These are phyloP conservation scores for Epichloe elymi DNA, from an alignment of 2,329 filamentous ascomycete genomes.

Conservation along the genomic window DNA sequence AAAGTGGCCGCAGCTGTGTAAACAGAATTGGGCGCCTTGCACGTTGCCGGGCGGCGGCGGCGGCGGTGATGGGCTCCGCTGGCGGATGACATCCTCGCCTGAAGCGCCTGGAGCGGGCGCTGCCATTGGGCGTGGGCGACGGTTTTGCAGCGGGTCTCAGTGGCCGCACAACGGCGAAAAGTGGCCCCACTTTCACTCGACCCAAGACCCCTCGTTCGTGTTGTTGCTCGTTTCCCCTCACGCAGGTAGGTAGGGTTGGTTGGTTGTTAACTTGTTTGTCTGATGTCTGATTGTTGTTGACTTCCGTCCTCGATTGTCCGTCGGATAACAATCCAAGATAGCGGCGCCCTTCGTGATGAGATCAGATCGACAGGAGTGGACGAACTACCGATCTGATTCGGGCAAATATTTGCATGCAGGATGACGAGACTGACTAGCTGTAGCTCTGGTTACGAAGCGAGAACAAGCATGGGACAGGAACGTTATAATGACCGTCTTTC, in stretches of 20 bases:
- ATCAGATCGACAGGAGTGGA: background rate
- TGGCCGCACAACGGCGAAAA: background rate
- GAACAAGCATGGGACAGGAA: background rate
- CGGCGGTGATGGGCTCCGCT: conserved; percentile 15
- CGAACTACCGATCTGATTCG: background rate
- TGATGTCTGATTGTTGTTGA: background rate
- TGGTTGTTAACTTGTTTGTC: background rate
- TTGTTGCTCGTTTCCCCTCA: background rate
- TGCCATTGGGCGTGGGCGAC: conserved; percentile 5
- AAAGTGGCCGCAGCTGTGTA: conserved; percentile 18
- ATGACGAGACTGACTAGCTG: background rate
- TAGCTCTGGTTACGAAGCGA: background rate
- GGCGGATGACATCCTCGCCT: conserved; percentile 3
- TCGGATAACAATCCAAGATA: background rate
- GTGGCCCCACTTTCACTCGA: background rate
- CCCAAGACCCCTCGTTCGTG: background rate
- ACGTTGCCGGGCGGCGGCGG: conserved; percentile 26
- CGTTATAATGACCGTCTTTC: no score
- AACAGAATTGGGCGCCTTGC: conserved; percentile 28
- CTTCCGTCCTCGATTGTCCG: background rate
- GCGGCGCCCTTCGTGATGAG: background rate
- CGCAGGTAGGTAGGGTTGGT: background rate
- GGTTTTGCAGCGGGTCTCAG: background rate
- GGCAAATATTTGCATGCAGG: background rate
- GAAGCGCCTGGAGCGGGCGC: conserved; percentile 1